Evolutionary conservation across 225 moss, liverwort and hornwort genomes (phyloP).

Genomic region (Straminergon stramineum): DNA sequence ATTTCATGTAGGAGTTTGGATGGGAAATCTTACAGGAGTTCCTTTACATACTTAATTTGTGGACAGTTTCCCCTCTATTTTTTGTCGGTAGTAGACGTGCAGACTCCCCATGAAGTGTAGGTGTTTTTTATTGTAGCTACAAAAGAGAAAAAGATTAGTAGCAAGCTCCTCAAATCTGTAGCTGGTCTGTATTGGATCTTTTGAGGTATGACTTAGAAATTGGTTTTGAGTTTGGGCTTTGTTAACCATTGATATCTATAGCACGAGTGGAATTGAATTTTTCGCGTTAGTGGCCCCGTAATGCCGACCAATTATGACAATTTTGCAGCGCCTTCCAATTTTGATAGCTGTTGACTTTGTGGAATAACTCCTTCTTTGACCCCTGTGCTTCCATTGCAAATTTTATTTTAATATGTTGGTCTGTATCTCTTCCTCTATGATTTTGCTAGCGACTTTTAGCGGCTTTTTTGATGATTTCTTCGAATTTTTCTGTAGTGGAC

Average conservation of each 20-base stretch:
- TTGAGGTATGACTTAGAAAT: background rate
- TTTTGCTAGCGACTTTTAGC: background rate
- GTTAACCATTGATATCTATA: background rate
- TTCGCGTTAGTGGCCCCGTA: background rate
- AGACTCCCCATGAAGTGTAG: background rate
- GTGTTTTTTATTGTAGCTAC: background rate
- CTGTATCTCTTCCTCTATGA: background rate
- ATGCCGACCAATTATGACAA: background rate
- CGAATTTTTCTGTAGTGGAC: background rate
- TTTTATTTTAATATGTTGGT: background rate
- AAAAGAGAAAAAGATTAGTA: background rate
- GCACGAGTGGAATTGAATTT: background rate
- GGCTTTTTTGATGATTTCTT: background rate
- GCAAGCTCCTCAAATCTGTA: background rate
- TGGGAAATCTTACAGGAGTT: background rate
- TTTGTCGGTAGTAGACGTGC: background rate
- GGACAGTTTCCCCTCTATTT: background rate
- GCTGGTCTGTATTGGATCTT: background rate
- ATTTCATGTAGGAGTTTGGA: background rate
- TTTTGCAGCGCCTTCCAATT: background rate
- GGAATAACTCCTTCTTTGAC: background rate
- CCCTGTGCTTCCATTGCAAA: background rate
- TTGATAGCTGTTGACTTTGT: background rate
- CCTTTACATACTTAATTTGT: background rate
- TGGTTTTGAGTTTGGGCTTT: background rate